Evolutionary conservation across 2,329 filamentous ascomycete genomes (phyloP).

Genomic region (Allantophomopsis lycopodina): DNA sequence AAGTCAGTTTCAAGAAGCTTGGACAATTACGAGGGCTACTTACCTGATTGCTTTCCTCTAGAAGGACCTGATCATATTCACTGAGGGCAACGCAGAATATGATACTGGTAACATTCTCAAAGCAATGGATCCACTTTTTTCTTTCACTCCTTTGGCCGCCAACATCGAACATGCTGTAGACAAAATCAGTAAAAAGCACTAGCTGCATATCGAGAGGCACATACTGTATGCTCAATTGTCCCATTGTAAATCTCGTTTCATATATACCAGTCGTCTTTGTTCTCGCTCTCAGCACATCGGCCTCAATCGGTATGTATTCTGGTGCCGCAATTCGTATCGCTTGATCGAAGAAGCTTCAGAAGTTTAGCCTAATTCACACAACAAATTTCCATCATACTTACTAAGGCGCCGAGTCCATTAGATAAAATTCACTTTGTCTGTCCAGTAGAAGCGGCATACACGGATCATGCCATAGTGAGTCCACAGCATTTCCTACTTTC

Average conservation of each 20-base stretch:
- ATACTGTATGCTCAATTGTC: slow-evolving; percentile 95
- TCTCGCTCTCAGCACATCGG: slow-evolving; percentile 86
- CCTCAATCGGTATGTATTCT: slow-evolving; percentile 85
- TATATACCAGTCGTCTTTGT: slow-evolving; percentile 99
- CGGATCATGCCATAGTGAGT: slow-evolving; percentile 81
- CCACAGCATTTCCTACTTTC: slow-evolving; percentile 70
- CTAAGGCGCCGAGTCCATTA: slow-evolving; percentile 99
- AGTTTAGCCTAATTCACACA: slow-evolving; percentile 6
- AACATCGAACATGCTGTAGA: slow-evolving; percentile 89
- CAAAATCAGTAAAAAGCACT: slow-evolving; percentile 7
- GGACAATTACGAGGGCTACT: slow-evolving; percentile 12
- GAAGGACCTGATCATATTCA: slow-evolving; percentile 93
- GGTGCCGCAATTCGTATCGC: slow-evolving; percentile 69
- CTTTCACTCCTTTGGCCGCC: slow-evolving; percentile 93
- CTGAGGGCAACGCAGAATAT: slow-evolving; percentile 98
- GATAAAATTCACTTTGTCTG: slow-evolving; percentile 92
- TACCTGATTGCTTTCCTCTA: slow-evolving; percentile 97
- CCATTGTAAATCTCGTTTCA: slow-evolving; percentile 97
- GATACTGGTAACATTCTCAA: slow-evolving; percentile 98
- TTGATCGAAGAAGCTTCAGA: slow-evolving; percentile 81
- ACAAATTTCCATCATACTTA: slow-evolving; percentile 26
- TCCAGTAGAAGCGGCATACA: slow-evolving; percentile 74
- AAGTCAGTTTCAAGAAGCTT: slow-evolving; percentile 1
- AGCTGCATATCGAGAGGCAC: slow-evolving; percentile 20
- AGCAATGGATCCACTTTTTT: slow-evolving; percentile 99